Evolutionary conservation across 2,329 filamentous ascomycete genomes (phyloP).

Genomic region (Atkinsonella texensis): DNA sequence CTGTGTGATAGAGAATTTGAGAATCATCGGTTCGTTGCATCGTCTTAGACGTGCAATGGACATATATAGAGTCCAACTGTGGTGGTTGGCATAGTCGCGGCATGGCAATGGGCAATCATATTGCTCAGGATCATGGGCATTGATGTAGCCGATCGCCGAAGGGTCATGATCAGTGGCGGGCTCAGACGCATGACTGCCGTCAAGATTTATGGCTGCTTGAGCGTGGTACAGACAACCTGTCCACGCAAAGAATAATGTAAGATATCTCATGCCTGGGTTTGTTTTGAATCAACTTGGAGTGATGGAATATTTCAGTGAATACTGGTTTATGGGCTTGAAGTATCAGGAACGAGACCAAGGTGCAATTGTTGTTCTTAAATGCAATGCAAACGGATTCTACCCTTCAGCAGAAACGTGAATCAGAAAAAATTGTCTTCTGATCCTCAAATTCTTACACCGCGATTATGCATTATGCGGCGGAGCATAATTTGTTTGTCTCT

Average conservation of each 20-base stretch:
- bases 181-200: conserved; percentile 7
- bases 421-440: background rate
- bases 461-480: background rate
- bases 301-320: background rate
- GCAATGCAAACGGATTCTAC: no score
- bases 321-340: background rate
- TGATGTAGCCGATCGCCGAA: conserved; percentile 10
- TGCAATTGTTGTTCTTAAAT: no score
- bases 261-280: background rate
- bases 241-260: background rate
- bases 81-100: conserved; percentile 11
- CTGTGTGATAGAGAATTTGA: conserved; percentile 8
- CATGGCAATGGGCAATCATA: conserved; percentile 12
- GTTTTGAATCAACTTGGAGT: background rate
- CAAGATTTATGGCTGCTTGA: conserved; percentile 8
- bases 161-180: conserved; percentile 8
- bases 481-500: background rate
- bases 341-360: no score
- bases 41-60: conserved; percentile 10
- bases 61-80: conserved; percentile 13
- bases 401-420: background rate
- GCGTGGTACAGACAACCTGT: background rate
- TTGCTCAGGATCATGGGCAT: conserved; percentile 11
- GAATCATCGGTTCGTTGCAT: conserved; percentile 6
- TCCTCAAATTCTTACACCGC: background rate